Percentiles rank a stretch among this genome's conserved stretches.
Conservation (phyloP, 1,284 basidiomycete species). For the Irpex lacteus region DNA sequence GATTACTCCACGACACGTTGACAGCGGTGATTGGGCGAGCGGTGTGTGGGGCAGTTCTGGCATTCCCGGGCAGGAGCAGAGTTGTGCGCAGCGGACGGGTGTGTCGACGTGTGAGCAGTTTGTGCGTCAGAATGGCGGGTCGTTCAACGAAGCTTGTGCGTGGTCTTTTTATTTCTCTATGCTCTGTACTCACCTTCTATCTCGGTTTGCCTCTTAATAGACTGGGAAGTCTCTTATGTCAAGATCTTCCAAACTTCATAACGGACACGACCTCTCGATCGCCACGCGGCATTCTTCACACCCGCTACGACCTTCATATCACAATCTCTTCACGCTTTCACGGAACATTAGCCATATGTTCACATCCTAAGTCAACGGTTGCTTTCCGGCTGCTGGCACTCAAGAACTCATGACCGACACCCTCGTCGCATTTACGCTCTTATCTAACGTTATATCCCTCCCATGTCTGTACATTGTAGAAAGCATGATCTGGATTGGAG, state of each 20-base stretch:
- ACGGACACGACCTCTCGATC: neutral
- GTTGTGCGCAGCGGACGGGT: constrained; percentile 81
- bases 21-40: constrained; percentile 88
- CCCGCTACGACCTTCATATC: no score
- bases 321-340: neutral
- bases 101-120: constrained; percentile 76
- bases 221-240: constrained; percentile 76
- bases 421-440: neutral
- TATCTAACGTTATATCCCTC: neutral
- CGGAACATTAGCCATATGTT: neutral
- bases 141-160: constrained; percentile 80
- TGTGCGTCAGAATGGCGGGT: constrained; percentile 65
- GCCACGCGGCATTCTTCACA: neutral
- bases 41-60: constrained; percentile 70
- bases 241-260: constrained; percentile 55
- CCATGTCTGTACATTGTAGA: neutral
- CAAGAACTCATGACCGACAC: neutral
- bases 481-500: neutral
- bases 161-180: constrained; percentile 18
- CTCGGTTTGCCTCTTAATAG: constrained; percentile 31
- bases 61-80: constrained; percentile 75
- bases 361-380: neutral
- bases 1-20: neutral
- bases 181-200: constrained; percentile 4
- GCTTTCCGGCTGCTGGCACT: neutral